Evolutionary conservation across 257 asterid species (phyloP).

Genomic region (Lycium ferocissimum): DNA sequence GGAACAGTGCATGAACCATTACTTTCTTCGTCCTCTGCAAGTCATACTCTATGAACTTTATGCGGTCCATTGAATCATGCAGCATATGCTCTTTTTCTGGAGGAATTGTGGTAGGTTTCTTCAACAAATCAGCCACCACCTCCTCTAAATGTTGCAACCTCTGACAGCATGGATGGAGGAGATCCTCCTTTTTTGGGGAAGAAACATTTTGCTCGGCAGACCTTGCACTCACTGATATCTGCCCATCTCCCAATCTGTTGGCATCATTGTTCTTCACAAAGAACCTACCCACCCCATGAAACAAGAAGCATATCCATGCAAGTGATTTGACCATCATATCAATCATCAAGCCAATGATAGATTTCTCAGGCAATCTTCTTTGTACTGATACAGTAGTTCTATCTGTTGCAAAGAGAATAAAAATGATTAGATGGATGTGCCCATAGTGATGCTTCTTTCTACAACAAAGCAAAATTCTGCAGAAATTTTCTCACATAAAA

Average conservation of each 20-base stretch:
- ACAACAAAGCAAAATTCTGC: slow-evolving; percentile 27
- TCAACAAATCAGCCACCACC: slow-evolving; percentile 67
- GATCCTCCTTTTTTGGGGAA: slow-evolving; percentile 46
- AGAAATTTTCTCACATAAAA: not conserved
- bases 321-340: slow-evolving; percentile 55
- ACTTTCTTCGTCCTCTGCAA: slow-evolving; percentile 88
- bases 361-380: slow-evolving; percentile 46
- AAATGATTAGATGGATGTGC: not conserved
- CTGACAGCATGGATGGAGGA: slow-evolving; percentile 77
- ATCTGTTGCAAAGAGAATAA: slow-evolving; percentile 47
- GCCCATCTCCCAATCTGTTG: slow-evolving; percentile 39
- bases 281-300: slow-evolving; percentile 50
- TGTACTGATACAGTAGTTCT: slow-evolving; percentile 39
- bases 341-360: slow-evolving; percentile 41
- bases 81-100: slow-evolving; percentile 83
- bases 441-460: slow-evolving; percentile 16
- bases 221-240: slow-evolving; percentile 43
- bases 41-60: slow-evolving; percentile 83
- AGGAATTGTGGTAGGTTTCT: slow-evolving; percentile 82
- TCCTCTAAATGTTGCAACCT: slow-evolving; percentile 85
- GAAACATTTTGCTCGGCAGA: slow-evolving; percentile 43
- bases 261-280: slow-evolving; percentile 43
- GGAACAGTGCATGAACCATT: slow-evolving; percentile 23
- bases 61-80: slow-evolving; percentile 85
- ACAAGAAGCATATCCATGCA: slow-evolving; percentile 53